Base-by-base conservation (phyloP, 2,329 filamentous ascomycete species). In the Mycocentrospora acerina region DNA sequence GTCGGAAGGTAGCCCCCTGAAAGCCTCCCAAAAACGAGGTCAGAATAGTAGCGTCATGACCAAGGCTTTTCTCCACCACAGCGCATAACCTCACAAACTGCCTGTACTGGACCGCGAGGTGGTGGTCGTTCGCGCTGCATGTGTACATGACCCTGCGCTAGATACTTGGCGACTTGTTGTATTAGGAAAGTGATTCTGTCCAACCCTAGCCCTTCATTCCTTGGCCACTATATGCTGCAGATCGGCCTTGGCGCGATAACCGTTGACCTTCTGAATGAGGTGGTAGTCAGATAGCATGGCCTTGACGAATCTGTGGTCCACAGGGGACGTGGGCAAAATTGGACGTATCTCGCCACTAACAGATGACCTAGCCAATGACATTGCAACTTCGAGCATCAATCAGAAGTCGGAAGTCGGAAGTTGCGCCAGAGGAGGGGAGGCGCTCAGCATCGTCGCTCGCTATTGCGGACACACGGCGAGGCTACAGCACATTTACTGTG, bases 131-230 rank as follows among this genome's bases (percentile, higher is more conserved):
- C 27, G 35, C 35, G 37, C 35, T 22, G 9, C 9, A 9, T 17
- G 30, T 35, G 29, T 42, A 40, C 40, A 34, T 41, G 11, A 24
- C 25, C 24, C 30, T 31, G 42, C 19, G 32, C 27, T 24, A 27
- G 31, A 32, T 29, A 42, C 51, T 52, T 52, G 51, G 51, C 48
- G 25, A 48, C 24, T 36, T 35, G 27, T 36, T 42, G 24, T 35
- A 54, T 38, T 46, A 54, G 51, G 51, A 48, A 50, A 51, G 53
- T 43, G 41, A 46, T 31, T 17, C 34, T 30, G 37, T 10, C n/a
- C 11, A 14, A 31, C 31, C 46, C 48, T 29, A 27, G 48, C 24
- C 25, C 24, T 34, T 27, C 30, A 13, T 13, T 40, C 29, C 19
- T 43, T 51, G 37, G 48, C 42, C 51, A 54, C 44, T 52, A 42